Base-by-base conservation (phyloP, 257 asterid species). In the Ophiorrhiza pumila region DNA sequence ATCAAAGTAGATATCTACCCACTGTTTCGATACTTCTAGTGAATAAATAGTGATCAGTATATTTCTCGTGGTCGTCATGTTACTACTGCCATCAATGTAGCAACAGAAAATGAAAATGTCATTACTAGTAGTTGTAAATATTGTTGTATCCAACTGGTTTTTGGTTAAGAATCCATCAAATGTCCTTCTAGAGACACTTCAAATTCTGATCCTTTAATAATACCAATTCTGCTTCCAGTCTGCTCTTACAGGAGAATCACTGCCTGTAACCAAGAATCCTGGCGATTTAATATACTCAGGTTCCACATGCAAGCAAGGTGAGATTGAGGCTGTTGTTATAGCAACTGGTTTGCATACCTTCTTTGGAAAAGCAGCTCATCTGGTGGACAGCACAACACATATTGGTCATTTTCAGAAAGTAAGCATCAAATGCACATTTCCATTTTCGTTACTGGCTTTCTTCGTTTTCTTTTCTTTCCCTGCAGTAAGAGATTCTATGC, bases 321-420 rank as follows among this genome's bases (percentile, higher is more conserved):
- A 81, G 66, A 72, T 81, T 32, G 85, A 78, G 69, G 85, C 83
- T 50, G 83, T 81, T 71, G 80, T 78, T 75, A 81, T 81, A 35
- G 85, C 83, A 45, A 81, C 85, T 10, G 85, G 83, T 53, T 70
- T 81, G 25, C 85, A 78, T 65, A 81, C 85, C 41, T 81, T 81
- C 83, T 81, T 81, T 43, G 85, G 83, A 49, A 81, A 81, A 60
- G 85, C 85, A 34, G 83, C 85, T 71, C 85, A 81, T 68, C 78
- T 81, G 23, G 85, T 81, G 43, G 85, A 81, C 23, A 78, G 65
- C 77, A 81, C 85, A n/a, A 78, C 80, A 31, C 83, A 81, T 8
- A 68, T 81, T 29, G 85, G 80, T 41, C 85, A 81, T 70, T 81
- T 81, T 70, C 83, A 81, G 63, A 52, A 78, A 69, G 85, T 81